Base-by-base conservation (phyloP, 208 protist species). In the Trypanosoma grayi region DNA sequence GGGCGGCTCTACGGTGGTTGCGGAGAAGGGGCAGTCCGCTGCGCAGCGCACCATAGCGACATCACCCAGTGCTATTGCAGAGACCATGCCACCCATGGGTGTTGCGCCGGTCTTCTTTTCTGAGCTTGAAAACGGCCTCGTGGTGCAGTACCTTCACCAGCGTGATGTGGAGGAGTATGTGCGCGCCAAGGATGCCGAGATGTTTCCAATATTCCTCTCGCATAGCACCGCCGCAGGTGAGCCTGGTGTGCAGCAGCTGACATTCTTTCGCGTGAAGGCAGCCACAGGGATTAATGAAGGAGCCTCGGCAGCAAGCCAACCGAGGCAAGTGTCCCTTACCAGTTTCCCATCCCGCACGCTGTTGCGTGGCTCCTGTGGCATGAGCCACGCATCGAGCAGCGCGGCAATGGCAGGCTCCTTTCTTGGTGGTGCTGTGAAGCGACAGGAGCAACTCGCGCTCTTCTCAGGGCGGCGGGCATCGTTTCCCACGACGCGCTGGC, bases 81-180 rank as follows among this genome's bases (percentile, higher is more conserved):
- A n/a, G 24, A 14, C 43, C 11, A 30, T 40, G 10, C 41, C 31
- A 14, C 30, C 62, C 0, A 36, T 47, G 20, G 59, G 70, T 4
- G 62, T 89, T 24, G 34, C 64, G 0, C 83, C 87, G 3, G 40
- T 83, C 44, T 84, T 75, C 53, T 86, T 91, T 48, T 71, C 78
- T 11, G 67, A 87, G 48, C 67, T 90, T 7, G 77, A 75, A 24
- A 76, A 76, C 52, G 78, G 76, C 20, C 68, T 83, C 31, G 71
- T 77, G 2, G 66, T 94, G 39, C 81, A 84, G 54, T 87, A 82
- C 68, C 51, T 86, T 48, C 59, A 73, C 44, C 57, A 59, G 3
- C 30, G 61, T 10, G 62, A 83, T 46, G 58, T 87, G 31, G 57
- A 85, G 31, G 54, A 82, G 13, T 69, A 70, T 13, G 18, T 81